Conservation (phyloP, 2,329 filamentous ascomycete genomes). For the Colletotrichum limetticola region DNA sequence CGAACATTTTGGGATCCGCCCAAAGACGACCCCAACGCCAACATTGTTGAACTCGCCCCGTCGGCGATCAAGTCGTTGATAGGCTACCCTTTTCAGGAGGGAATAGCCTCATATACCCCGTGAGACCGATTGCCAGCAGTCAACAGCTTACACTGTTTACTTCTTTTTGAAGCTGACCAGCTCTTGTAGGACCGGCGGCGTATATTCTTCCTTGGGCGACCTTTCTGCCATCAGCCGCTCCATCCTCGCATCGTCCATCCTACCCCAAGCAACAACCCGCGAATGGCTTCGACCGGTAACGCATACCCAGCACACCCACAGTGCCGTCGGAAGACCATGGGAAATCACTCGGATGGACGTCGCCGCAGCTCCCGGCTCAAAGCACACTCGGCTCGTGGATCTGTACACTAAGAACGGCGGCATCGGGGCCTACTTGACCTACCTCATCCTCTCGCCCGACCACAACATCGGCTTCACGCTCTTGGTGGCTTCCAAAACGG, state of each 20-base stretch:
- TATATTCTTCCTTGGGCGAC: constrained; percentile 23
- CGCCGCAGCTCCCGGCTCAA: constrained; percentile 29
- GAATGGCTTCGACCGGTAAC: constrained; percentile 37
- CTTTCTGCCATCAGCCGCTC: constrained; percentile 35
- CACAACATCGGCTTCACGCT: constrained; percentile 41
- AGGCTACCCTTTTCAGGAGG: neutral
- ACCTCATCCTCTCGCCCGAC: constrained; percentile 39
- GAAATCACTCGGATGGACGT: constrained; percentile 36
- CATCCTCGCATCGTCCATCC: constrained; percentile 36
- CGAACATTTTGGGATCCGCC: constrained; percentile 13
- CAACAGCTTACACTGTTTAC: neutral
- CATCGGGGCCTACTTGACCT: constrained; percentile 40
- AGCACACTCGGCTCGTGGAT: constrained; percentile 42
- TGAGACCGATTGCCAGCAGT: neutral
- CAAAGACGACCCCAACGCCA: constrained; percentile 1
- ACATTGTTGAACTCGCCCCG: neutral
- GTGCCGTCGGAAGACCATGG: constrained; percentile 37
- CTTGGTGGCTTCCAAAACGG: constrained; percentile 38
- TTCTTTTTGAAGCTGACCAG: neutral
- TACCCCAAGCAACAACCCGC: constrained; percentile 18
- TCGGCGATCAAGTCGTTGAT: neutral
- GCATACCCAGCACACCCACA: constrained; percentile 28
- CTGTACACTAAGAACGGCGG: constrained; percentile 41
- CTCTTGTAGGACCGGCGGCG: constrained; percentile 30
- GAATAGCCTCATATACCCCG: constrained; percentile 13